phyloP scores from a whole-genome alignment of 2,329 filamentous ascomycete species.

The Curvularia hawaiiensis region DNA sequence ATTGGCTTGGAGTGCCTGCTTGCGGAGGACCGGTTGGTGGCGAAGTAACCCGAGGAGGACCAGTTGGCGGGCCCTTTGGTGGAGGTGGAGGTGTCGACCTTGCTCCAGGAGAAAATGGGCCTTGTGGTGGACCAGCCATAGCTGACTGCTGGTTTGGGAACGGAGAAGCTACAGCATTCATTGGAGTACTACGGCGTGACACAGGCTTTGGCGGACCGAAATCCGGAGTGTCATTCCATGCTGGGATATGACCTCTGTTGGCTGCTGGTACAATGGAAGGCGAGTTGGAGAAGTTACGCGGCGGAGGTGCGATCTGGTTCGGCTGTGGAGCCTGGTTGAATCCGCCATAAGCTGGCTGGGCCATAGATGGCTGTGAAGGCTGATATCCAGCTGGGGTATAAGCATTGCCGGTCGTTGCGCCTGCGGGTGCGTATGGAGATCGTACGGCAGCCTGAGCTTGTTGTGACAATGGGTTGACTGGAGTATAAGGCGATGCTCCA shows the following conservation, averaged over 20 bases:
- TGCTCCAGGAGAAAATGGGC: slow-evolving; percentile 62
- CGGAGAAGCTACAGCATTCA: slow-evolving; percentile 72
- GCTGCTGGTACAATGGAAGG: slow-evolving; percentile 66
- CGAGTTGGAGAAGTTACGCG: slow-evolving; percentile 71
- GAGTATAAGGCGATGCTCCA: slow-evolving; percentile 31
- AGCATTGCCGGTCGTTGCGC: slow-evolving; percentile 40
- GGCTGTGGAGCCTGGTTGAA: slow-evolving; percentile 53
- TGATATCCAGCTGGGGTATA: slow-evolving; percentile 60
- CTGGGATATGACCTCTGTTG: slow-evolving; percentile 71
- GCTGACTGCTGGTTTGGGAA: slow-evolving; percentile 68
- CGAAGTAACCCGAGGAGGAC: slow-evolving; percentile 65
- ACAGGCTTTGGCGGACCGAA: slow-evolving; percentile 71
- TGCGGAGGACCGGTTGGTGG: slow-evolving; percentile 62
- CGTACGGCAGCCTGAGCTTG: slow-evolving; percentile 34
- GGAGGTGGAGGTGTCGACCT: slow-evolving; percentile 76
- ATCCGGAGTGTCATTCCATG: slow-evolving; percentile 95
- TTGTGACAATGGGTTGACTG: slow-evolving; percentile 37
- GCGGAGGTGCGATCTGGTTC: slow-evolving; percentile 61
- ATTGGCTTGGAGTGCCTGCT: slow-evolving; percentile 40
- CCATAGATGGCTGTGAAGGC: slow-evolving; percentile 49
- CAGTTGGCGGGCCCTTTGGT: slow-evolving; percentile 69
- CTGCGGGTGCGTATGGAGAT: slow-evolving; percentile 20
- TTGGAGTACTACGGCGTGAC: slow-evolving; percentile 75
- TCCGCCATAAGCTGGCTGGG: slow-evolving; percentile 51
- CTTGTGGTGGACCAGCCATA: slow-evolving; percentile 61